Evolutionary conservation across 306 rosid species (phyloP).

Genomic region (Gillenia trifoliata): DNA sequence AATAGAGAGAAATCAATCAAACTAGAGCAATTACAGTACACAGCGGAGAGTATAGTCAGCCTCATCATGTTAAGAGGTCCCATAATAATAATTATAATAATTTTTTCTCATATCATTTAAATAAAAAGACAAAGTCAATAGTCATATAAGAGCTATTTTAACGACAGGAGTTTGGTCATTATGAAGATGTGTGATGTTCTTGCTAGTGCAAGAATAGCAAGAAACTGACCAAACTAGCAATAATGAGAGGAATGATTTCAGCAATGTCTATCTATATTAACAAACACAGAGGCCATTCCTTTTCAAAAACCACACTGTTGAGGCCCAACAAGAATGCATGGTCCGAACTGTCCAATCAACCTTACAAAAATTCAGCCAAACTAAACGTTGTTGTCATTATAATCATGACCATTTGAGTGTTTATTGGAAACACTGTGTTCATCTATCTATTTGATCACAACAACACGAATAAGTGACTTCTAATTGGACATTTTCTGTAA

Average conservation of each 20-base stretch:
- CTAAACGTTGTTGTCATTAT: background rate
- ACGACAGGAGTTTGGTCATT: background rate
- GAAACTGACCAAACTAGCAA: background rate
- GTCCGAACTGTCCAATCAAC: background rate
- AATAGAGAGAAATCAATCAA: background rate
- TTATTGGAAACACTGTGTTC: background rate
- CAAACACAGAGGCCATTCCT: background rate
- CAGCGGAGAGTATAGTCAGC: background rate
- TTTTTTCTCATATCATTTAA: background rate
- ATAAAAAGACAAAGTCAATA: background rate
- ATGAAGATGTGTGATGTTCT: background rate
- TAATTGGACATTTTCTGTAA: background rate
- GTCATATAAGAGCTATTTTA: too few species aligned
- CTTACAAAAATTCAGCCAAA: background rate
- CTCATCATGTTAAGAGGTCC: background rate
- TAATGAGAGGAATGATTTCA: background rate
- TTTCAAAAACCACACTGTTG: background rate
- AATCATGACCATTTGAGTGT: background rate
- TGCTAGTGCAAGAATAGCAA: background rate
- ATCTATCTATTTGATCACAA: background rate
- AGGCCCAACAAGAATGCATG: background rate
- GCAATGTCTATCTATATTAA: background rate
- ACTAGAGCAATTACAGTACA: background rate
- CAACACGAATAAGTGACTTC: background rate
- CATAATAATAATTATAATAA: too few species aligned